Base-by-base conservation (phyloP, 768 basidiomycete genomes). In the Hygrocybe punicea region DNA sequence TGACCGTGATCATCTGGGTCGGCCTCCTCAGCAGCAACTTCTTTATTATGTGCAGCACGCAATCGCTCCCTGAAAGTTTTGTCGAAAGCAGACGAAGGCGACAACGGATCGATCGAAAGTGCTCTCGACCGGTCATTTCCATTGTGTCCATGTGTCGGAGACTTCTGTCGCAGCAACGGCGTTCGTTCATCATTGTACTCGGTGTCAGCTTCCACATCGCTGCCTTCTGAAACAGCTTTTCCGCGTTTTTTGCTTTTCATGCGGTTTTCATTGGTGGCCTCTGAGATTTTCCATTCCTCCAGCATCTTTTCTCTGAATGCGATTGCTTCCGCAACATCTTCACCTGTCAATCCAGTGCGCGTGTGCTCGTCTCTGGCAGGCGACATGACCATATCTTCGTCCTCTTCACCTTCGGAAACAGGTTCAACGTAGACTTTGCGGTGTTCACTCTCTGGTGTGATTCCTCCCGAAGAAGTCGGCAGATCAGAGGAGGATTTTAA, bases 371-470 rank as follows among this genome's bases (percentile, higher is more conserved):
- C 90, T 53, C 71, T 80, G 4, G 93, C 89, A 16, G 89, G 84
- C 0, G 78, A 77, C 21, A 86, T 63, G 49, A 82, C 81, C 66
- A 83, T 80, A 24, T 79, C 86, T 62, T 93, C 89, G 57, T 93
- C 95, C 10, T 91, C 91, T 69, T 99, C 96, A 36, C 93, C 97
- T 70, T 98, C 97, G 1, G 94, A 97, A 10, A 94, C 75, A 1
- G 97, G 97, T 66, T 99, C 97, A 23, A 83, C 78, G 66, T 98
- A 98, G 1, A 67, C 58, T 6, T 58, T 66, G 5, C 50, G 60
- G 7, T 61, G 68, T n/a, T 77, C 73, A 13, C 77, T 73, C 0
- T 70, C 72, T 53, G 78, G 73, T 1, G 83, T 77, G 3, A 71
- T 71, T 2, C 73, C 67, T 11, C 77, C 77, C 21, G 78, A 75